phyloP scores from a whole-genome alignment of 2,329 filamentous ascomycete genomes.

The Aspergillus felis region DNA sequence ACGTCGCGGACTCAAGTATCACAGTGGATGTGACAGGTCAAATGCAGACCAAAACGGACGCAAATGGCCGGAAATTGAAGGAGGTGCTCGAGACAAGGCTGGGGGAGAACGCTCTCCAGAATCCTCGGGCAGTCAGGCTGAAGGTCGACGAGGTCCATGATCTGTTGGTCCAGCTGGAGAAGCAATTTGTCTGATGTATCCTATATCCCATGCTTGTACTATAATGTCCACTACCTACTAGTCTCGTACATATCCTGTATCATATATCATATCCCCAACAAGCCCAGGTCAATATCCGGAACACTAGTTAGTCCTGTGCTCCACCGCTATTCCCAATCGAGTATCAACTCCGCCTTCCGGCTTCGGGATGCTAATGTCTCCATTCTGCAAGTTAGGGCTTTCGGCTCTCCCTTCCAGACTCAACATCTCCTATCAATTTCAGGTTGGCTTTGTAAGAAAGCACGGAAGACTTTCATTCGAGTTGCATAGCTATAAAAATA shows the following conservation, averaged over 20 bases:
- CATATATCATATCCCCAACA: background rate
- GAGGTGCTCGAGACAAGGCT: constrained; percentile 22
- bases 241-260: background rate
- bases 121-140: constrained; percentile 34
- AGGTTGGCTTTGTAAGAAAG: background rate
- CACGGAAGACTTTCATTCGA: background rate
- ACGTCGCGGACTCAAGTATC: constrained; percentile 58
- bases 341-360: background rate
- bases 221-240: background rate
- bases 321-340: background rate
- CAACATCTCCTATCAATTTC: background rate
- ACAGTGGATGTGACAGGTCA: constrained; percentile 40
- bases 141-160: constrained; percentile 35
- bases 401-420: background rate
- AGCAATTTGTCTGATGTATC: constrained; percentile 29
- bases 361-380: too few species aligned
- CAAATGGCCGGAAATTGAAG: constrained; percentile 23
- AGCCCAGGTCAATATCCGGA: background rate
- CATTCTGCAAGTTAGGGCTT: background rate
- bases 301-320: background rate
- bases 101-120: constrained; percentile 26
- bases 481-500: background rate
- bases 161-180: constrained; percentile 36
- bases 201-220: background rate
- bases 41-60: constrained; percentile 39